Conservation (phyloP, 1,284 basidiomycete genomes). For the Puccinia coronata region DNA sequence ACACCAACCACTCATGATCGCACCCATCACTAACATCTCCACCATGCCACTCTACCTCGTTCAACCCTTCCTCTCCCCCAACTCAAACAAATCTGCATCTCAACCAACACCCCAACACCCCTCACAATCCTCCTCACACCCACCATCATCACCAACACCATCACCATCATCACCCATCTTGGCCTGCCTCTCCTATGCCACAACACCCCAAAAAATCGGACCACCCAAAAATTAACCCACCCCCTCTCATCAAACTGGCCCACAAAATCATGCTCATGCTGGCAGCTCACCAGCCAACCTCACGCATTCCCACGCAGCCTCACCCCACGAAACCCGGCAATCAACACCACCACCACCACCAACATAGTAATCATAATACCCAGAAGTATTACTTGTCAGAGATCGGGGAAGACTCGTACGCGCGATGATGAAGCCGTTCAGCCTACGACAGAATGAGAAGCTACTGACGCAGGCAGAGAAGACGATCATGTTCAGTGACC, state of each 20-base stretch:
- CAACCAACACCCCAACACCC: not conserved
- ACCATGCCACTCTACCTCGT: constrained; percentile 29
- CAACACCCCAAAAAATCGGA: too few relatives aligned
- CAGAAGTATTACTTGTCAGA: not conserved
- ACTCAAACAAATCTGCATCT: not conserved
- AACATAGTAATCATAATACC: not conserved
- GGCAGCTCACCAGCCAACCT: too few relatives aligned
- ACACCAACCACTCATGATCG: not conserved
- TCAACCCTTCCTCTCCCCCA: constrained; percentile 33
- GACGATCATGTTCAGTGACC: constrained; percentile 15
- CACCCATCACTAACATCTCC: constrained; percentile 26
- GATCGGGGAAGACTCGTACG: not conserved
- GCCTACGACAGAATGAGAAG: not conserved
- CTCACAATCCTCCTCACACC: not conserved
- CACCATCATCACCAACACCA: not conserved
- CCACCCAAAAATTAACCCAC: not conserved
- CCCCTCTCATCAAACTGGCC: not conserved
- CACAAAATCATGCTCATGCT: too few relatives aligned
- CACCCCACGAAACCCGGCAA: too few relatives aligned
- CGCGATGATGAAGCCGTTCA: not conserved
- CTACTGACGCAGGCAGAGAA: constrained; percentile 17
- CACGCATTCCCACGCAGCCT: too few relatives aligned
- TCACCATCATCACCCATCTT: not conserved
- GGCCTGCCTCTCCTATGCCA: not conserved
- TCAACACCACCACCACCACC: not conserved